Evolutionary conservation across 2,329 filamentous ascomycete genomes (phyloP), one percentile per base, ranked within the genome.

Genomic region (Xylariaceae sp.): DNA sequence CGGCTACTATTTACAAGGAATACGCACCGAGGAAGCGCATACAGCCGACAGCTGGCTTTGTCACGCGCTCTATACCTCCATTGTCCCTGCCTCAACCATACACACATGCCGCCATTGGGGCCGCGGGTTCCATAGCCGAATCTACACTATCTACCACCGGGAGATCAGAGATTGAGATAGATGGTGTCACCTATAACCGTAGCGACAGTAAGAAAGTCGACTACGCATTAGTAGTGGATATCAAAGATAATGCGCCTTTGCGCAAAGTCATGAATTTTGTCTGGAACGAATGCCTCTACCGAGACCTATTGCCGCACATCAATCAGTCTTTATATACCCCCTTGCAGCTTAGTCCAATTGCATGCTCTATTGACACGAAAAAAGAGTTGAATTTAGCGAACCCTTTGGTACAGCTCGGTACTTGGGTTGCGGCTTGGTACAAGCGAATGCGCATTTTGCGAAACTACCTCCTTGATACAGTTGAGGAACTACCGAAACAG

Each of bases 341-440:
- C 28, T 17, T 48, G 16, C 17, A 42, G 22, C 6, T 14, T 9
- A 48, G 46, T 31, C 46, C 46, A 12, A 42, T 48, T 16, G 46
- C 46, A 22, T 41, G 36, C 22, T 48, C 46, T 19, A 42, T 51
- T 31, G 19, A 16, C 31, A 51, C 50, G 18, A 47, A 33, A 18
- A 33, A 19, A 12, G 18, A 44, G 12, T 46, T 42, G 22, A 12
- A 41, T n/a, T 7, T 18, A 11, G 7, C n/a, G 5, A 43, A 46
- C 13, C 43, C 43, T 33, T 14, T 51, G 17, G 11, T 44, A 10
- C 41, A 39, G 31, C 50, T 53, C n/a, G 34, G 34, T 13, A 48
- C 18, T 16, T 48, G 50, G 50, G 31, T 42, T 18, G 31, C 45
- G 17, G 50, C 40, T 40, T 47, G 50, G 50, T 33, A 52, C 36